Evolutionary conservation across 768 basidiomycete genomes (phyloP), one percentile per base, ranked within the genome.

Genomic region (Mycena galericulata): DNA sequence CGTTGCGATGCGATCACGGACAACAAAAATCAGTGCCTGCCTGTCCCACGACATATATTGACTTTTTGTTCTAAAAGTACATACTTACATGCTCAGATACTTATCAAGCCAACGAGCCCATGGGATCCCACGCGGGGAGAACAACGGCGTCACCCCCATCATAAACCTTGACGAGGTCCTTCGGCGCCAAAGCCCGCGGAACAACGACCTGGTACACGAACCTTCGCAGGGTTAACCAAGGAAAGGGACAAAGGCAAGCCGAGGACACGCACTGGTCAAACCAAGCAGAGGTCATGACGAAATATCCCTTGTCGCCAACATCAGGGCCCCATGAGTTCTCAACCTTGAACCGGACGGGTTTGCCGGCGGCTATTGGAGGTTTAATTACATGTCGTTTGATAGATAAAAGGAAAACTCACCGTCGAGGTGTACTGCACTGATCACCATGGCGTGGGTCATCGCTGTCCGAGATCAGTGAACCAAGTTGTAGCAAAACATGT

Each of bases 371-470:
- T 66, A 18, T 11, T 38, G 15, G n/a, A 22, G 22, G 41, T 8
- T 54, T 38, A 17, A 24, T 22, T 40, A 12, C 22, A 22, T 9
- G 14, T 36, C 34, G 8, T 9, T 17, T 1, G 26, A 3, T 17
- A 53, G 14, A 43, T 12, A 27, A 10, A 20, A n/a, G n/a, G n/a
- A 10, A 36, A 50, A 49, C 65, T 34, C 79, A 47, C 75, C 67
- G 75, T 97, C 96, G 54, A 98, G 82, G 76, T 98, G 97, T 20
- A 97, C 97, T 20, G 88, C 97, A 20, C 93, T 91, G 77, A 98
- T 97, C 46, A 97, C 95, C 94, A 95, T 93, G 3, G 95, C 95
- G 77, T 98, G 97, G 1, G 96, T 98, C 96, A 98, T 97, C 34
- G 91, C 78, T 67, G 30, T 24, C 4, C n/a, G 15, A 29, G 10